These are phyloP conservation scores for Ophiostoma fasciatum DNA, from an alignment of 2,329 filamentous ascomycete genomes.

Conservation along the genomic window DNA sequence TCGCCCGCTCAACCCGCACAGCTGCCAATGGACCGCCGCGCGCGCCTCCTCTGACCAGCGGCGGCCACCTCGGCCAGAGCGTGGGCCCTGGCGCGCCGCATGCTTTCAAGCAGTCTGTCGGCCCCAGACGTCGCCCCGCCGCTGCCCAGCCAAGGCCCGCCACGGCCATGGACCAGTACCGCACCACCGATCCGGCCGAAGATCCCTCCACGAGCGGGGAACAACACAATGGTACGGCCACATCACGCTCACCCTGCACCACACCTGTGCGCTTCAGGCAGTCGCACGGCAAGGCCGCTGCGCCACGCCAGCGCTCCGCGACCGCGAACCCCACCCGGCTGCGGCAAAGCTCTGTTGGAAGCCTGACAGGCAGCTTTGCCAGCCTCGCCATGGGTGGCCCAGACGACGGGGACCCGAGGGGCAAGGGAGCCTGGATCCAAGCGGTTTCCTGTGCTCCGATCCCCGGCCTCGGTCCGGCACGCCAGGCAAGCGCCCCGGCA, in stretches of 20 bases:
- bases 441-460: no score
- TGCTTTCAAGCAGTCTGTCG: constrained; percentile 30
- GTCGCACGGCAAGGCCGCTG: constrained; percentile 11
- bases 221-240: constrained; percentile 25
- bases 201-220: constrained; percentile 11
- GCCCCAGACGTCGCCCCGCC: constrained; percentile 24
- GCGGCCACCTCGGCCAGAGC: constrained; percentile 40
- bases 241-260: constrained; percentile 11
- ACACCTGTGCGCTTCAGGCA: constrained; percentile 11
- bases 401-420: neutral
- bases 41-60: constrained; percentile 14
- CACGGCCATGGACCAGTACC: constrained; percentile 21
- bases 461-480: no score
- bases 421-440: no score
- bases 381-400: constrained; percentile 21
- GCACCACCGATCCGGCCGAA: constrained; percentile 12
- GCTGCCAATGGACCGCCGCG: constrained; percentile 10
- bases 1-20: constrained; percentile 17
- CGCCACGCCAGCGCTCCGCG: neutral
- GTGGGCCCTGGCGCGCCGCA: constrained; percentile 37
- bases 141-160: constrained; percentile 26
- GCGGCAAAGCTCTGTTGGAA: constrained; percentile 28
- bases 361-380: constrained; percentile 18
- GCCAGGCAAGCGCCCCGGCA: no score
- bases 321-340: neutral